These are phyloP conservation scores for Phytophthora podocarpi DNA, from an alignment of 352 stramenopile genomes.

Conservation along the genomic window DNA sequence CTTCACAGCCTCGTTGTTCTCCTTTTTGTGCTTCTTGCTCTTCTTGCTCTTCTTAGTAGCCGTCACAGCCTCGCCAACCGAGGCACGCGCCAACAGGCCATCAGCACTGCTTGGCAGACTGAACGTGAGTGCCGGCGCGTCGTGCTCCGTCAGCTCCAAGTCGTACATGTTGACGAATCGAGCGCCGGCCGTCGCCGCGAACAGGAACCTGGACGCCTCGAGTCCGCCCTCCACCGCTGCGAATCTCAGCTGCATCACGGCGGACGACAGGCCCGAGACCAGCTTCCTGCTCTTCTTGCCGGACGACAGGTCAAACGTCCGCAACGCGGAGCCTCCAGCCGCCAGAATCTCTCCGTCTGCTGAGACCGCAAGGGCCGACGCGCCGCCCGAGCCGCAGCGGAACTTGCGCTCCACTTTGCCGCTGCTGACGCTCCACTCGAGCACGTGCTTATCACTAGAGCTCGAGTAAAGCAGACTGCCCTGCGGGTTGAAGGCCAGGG, in stretches of 20 bases:
- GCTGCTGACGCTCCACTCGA: conserved; percentile 77
- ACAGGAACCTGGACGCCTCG: conserved; percentile 63
- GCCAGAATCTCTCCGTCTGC: conserved; percentile 67
- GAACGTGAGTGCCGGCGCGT: conserved; percentile 78
- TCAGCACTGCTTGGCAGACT: conserved; percentile 66
- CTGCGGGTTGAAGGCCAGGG: conserved; percentile 76
- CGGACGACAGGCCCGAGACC: conserved; percentile 71
- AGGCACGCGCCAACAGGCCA: conserved; percentile 51
- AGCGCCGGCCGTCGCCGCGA: conserved; percentile 69
- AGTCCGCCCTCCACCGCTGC: conserved; percentile 34
- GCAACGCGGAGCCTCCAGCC: conserved; percentile 64
- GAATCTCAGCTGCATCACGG: conserved; percentile 75
- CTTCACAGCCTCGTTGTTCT: conserved; percentile 18
- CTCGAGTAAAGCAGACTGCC: conserved; percentile 72
- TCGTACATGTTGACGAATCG: conserved; percentile 90
- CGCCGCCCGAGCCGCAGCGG: conserved; percentile 58
- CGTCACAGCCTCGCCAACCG: conserved; percentile 22
- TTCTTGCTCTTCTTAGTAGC: conserved; percentile 71
- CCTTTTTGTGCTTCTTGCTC: conserved; percentile 47
- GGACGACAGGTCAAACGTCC: conserved; percentile 76
- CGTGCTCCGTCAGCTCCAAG: conserved; percentile 54
- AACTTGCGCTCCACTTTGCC: conserved; percentile 68
- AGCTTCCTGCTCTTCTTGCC: conserved; percentile 84
- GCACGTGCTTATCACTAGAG: conserved; percentile 75
- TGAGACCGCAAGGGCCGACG: conserved; percentile 69